Conservation (phyloP, 2,329 filamentous ascomycete genomes). For the Aspergillus transmontanensis region DNA sequence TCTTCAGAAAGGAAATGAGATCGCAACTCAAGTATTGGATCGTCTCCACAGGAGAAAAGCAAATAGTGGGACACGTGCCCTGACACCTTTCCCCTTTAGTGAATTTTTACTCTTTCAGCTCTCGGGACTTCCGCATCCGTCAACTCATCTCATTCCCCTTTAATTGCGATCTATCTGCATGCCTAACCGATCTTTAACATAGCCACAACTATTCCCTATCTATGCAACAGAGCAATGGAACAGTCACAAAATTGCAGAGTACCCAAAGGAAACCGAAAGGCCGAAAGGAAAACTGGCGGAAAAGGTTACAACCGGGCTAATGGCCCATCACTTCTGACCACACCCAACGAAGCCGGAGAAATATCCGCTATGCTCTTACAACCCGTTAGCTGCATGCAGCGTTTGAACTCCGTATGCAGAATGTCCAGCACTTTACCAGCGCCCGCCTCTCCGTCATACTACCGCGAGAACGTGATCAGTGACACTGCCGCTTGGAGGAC, state of each 20-base stretch:
- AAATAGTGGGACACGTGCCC: not conserved
- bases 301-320: constrained; percentile 22
- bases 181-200: not conserved
- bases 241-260: not conserved
- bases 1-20: not conserved
- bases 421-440: constrained; percentile 35
- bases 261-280: not conserved
- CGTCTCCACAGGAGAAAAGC: not conserved
- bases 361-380: constrained; percentile 31
- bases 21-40: not conserved
- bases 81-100: not conserved
- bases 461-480: not conserved
- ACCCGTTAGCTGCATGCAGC: constrained; percentile 33
- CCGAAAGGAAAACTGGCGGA: not conserved
- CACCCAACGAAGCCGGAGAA: constrained; percentile 20
- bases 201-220: not conserved
- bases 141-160: not conserved
- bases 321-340: constrained; percentile 24
- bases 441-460: constrained; percentile 35
- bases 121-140: not conserved
- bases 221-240: not conserved
- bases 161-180: not conserved
- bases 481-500: not conserved
- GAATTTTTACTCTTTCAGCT: not conserved
- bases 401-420: constrained; percentile 34